Evolutionary conservation across 1,284 basidiomycete genomes (phyloP).

Genomic region (Mycosarcoma mackinlayi): DNA sequence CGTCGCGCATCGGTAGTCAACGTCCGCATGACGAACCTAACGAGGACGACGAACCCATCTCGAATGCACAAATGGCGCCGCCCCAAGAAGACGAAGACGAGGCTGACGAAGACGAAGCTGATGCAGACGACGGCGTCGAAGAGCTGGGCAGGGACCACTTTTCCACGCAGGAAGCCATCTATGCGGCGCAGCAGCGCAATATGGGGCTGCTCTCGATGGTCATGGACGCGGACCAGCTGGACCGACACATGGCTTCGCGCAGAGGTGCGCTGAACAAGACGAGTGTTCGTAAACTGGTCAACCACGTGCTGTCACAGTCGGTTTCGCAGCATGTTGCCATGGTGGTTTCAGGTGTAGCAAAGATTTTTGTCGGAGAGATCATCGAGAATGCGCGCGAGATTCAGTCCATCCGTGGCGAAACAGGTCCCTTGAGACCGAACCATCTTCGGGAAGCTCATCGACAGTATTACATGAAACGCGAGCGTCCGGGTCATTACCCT

Average conservation of each 20-base stretch:
- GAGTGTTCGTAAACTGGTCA: slow-evolving; percentile 85
- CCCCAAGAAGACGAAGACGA: slow-evolving; percentile 50
- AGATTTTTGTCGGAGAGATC: slow-evolving; percentile 92
- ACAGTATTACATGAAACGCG: slow-evolving; percentile 82
- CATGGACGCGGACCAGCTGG: slow-evolving; percentile 83
- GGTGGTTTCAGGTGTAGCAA: slow-evolving; percentile 85
- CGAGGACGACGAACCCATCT: slow-evolving; percentile 28
- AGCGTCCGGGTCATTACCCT: slow-evolving; percentile 63
- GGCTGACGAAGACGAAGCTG: slow-evolving; percentile 59
- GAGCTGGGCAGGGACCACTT: slow-evolving; percentile 61
- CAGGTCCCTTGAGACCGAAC: slow-evolving; percentile 82
- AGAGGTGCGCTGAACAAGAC: slow-evolving; percentile 84
- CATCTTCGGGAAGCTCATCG: slow-evolving; percentile 88
- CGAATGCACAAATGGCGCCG: slow-evolving; percentile 4
- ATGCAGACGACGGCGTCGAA: slow-evolving; percentile 62
- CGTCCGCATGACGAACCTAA: slow-evolving; percentile 23
- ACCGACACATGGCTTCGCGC: slow-evolving; percentile 86
- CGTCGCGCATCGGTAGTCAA: slow-evolving; percentile 26
- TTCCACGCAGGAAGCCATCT: slow-evolving; percentile 62
- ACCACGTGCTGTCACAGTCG: slow-evolving; percentile 79
- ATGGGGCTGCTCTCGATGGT: slow-evolving; percentile 81
- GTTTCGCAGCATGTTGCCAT: slow-evolving; percentile 87
- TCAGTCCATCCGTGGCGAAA: slow-evolving; percentile 77
- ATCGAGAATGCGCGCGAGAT: slow-evolving; percentile 85
- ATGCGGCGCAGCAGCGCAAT: slow-evolving; percentile 67